Percentiles rank a stretch among this genome's conserved stretches.
Evolutionary conservation across 2,329 filamentous ascomycete genomes (phyloP).

Genomic region (Coleophoma eucalyptorum): DNA sequence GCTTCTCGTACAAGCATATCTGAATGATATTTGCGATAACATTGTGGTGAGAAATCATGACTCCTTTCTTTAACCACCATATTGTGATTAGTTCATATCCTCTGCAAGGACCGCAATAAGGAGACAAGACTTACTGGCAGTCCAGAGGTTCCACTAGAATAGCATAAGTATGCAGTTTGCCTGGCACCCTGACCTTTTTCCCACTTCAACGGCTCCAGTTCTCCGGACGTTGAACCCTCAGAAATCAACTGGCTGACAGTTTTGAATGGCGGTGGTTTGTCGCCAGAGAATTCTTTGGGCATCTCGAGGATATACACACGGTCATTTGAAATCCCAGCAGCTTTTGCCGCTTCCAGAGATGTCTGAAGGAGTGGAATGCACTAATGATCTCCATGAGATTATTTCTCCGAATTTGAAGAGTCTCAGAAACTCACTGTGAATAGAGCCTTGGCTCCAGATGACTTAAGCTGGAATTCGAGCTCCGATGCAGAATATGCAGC

Average conservation of each 20-base stretch:
- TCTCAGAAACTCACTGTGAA: conserved; percentile 46
- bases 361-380: conserved; percentile 62
- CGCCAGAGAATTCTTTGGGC: conserved; percentile 48
- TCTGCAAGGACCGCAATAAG: neutral
- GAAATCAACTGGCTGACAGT: conserved; percentile 64
- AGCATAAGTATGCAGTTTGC: conserved; percentile 73
- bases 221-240: conserved; percentile 51
- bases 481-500: conserved; percentile 69
- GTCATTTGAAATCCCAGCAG: conserved; percentile 57
- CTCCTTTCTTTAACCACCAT: conserved; percentile 60
- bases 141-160: conserved; percentile 76
- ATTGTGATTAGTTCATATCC: neutral
- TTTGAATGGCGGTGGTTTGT: conserved; percentile 49
- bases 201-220: conserved; percentile 56
- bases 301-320: conserved; percentile 68
- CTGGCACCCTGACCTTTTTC: conserved; percentile 59
- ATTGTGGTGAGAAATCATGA: conserved; percentile 78
- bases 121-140: conserved; percentile 52
- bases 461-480: conserved; percentile 67
- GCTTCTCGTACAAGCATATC: conserved; percentile 40
- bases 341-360: conserved; percentile 60
- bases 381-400: neutral
- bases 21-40: conserved; percentile 75
- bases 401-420: neutral
- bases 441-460: conserved; percentile 63